Conservation (phyloP, 2,329 filamentous ascomycete genomes). For the Paecilomyces niveus region DNA sequence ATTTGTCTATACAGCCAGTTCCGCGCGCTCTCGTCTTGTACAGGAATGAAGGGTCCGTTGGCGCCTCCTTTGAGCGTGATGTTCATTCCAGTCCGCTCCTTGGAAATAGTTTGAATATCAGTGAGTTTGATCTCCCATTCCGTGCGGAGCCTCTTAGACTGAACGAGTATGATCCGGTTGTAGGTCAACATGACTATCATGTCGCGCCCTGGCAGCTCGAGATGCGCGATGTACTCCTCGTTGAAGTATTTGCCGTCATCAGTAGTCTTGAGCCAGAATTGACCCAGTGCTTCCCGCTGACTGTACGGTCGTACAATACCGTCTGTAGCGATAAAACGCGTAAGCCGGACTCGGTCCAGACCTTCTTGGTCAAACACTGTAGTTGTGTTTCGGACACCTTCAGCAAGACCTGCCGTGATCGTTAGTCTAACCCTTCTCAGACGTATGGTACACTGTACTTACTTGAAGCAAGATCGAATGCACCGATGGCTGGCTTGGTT, state of each 20-base stretch:
- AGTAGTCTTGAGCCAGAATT: constrained; percentile 97
- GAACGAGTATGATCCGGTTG: constrained; percentile 79
- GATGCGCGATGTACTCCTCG: constrained; percentile 92
- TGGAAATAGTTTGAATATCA: constrained; percentile 93
- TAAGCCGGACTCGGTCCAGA: constrained; percentile 87
- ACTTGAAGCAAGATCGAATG: constrained; percentile 90
- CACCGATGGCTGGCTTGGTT: constrained; percentile 93
- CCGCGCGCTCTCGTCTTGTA: constrained; percentile 72
- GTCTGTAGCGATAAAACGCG: constrained; percentile 84
- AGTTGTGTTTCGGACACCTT: constrained; percentile 96
- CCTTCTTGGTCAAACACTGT: constrained; percentile 95
- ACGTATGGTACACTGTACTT: constrained; percentile 10
- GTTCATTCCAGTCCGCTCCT: constrained; percentile 90
- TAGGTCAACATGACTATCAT: constrained; percentile 87
- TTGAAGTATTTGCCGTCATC: constrained; percentile 98
- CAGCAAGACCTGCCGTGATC: constrained; percentile 60
- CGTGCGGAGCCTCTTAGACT: constrained; percentile 73
- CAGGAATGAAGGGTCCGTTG: constrained; percentile 90
- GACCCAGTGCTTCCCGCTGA: constrained; percentile 88
- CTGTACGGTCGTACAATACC: constrained; percentile 92
- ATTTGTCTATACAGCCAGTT: constrained; percentile 63
- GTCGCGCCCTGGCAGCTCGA: constrained; percentile 83
- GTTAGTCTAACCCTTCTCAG: constrained; percentile 6
- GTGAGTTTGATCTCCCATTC: constrained; percentile 97
- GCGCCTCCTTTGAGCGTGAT: constrained; percentile 81